Evolutionary conservation across 106 monocot genomes (phyloP), one percentile per base, ranked within the genome.

Genomic region (Triglochin maritima): DNA sequence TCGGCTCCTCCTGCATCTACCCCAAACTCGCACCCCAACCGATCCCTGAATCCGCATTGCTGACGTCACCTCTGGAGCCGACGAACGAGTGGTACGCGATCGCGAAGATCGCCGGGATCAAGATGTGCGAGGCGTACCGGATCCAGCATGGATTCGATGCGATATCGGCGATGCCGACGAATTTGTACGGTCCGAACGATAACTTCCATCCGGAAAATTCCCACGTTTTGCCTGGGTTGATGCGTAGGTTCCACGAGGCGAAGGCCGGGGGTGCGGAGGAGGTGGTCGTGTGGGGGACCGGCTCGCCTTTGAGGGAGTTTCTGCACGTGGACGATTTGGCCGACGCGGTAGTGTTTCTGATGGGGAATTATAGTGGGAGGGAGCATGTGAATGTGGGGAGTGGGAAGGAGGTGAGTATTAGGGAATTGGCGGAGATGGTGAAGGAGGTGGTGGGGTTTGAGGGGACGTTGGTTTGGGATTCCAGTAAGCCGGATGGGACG

Each of bases 1-100:
- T 91, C 43, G 96, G 96, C 4, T 98, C 96, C 60, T 98, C 96
- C 56, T 98, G 96, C 84, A 98, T 98, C 71, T 98, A 98, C 80
- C 96, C 96, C 10, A 91, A 91, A 68, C 69, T 80, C 74, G 91
- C 96, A 42, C 91, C 91, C 0, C 96, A 98, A 77, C 96, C 96
- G 17, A 98, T 98, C 69, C 79, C 87, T 2, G 96, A 98, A 50
- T 76, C 79, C 13, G 77, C 91, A 2, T 86, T 91, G 42, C 84
- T 98, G 56, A 69, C 88, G 9, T 85, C 79, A 45, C 84, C 96
- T 0, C 91, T 98, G 43, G 96, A 98, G 72, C 96, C 96, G 46
- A 98, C 96, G 64, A 98, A 98, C 71, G 88, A 98, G 81, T 88
- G 91, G 96, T 94, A 89, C 74, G 96, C 96, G 50, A 67, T 98